Percentiles rank a stretch among this genome's conserved stretches.
These are phyloP conservation scores for Leptodontidium sp. DNA, from an alignment of 2,329 filamentous ascomycete genomes.

Conservation along the genomic window DNA sequence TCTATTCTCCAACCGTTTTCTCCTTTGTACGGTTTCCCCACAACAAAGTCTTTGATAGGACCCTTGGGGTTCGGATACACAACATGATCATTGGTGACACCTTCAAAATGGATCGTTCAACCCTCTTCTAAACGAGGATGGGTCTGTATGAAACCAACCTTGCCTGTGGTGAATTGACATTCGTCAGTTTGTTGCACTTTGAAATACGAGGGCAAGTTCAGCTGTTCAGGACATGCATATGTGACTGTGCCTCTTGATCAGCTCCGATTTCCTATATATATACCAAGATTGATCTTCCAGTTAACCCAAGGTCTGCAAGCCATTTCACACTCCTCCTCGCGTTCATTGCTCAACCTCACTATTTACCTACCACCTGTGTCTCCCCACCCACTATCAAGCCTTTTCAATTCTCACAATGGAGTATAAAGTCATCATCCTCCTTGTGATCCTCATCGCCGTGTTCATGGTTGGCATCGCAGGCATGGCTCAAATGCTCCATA, in stretches of 20 bases:
- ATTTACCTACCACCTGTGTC: too few relatives aligned
- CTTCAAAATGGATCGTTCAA: background rate
- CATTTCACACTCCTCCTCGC: background rate
- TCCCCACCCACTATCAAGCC: background rate
- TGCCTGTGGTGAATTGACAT: too few relatives aligned
- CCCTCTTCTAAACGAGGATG: background rate
- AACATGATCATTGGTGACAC: background rate
- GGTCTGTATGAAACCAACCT: background rate
- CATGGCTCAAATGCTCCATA: conserved; percentile 2
- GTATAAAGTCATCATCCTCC: conserved; percentile 7
- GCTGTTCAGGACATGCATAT: background rate
- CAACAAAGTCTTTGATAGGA: background rate
- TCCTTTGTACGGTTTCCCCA: background rate
- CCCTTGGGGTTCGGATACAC: background rate
- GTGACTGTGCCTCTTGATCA: background rate
- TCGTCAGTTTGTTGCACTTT: too few relatives aligned
- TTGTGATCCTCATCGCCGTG: background rate
- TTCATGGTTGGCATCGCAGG: background rate
- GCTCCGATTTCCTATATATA: background rate
- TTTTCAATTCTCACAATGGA: background rate
- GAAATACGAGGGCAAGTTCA: background rate
- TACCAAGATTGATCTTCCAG: background rate
- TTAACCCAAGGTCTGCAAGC: background rate
- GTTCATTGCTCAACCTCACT: too few relatives aligned
- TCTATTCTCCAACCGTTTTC: too few relatives aligned